A percentile compares a stretch with the other conserved stretches of the same genome.
Evolutionary conservation across 164 flowering plant genomes (phyloP).

Genomic region (Stephania japonica): DNA sequence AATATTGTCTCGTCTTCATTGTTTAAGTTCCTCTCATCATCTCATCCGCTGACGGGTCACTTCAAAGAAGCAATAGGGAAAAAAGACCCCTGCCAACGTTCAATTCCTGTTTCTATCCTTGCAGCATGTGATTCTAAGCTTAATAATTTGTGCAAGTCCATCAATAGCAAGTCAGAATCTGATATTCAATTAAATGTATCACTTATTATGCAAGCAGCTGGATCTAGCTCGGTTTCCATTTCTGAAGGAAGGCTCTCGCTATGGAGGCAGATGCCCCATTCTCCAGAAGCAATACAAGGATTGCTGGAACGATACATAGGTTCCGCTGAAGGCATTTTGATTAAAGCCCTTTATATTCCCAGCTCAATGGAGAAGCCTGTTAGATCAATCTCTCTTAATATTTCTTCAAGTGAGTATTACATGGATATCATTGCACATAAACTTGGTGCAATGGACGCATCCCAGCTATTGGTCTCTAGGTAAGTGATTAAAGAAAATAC

Average conservation of each 20-base stretch:
- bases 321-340: slow-evolving; percentile 24
- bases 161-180: slow-evolving; percentile 52
- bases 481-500: slow-evolving; percentile 15
- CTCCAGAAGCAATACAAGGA: slow-evolving; percentile 37
- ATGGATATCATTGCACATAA: slow-evolving; percentile 74
- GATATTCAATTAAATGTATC: slow-evolving; percentile 46
- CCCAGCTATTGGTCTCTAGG: slow-evolving; percentile 67
- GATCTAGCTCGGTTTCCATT: slow-evolving; percentile 30
- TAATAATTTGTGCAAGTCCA: slow-evolving; percentile 52
- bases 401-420: slow-evolving; percentile 52
- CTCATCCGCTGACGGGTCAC: slow-evolving; percentile 76
- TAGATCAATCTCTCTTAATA: slow-evolving; percentile 37
- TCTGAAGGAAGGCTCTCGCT: slow-evolving; percentile 50
- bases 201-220: slow-evolving; percentile 48
- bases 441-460: slow-evolving; percentile 54
- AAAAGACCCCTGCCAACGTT: slow-evolving; percentile 42
- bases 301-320: slow-evolving; percentile 14
- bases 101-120: slow-evolving; percentile 57
- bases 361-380: slow-evolving; percentile 44
- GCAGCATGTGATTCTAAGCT: slow-evolving; percentile 57
- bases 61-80: slow-evolving; percentile 60
- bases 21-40: slow-evolving; percentile 53
- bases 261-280: slow-evolving; percentile 40
- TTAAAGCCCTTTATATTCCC: slow-evolving; percentile 56
- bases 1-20: slow-evolving; percentile 9